Evolutionary conservation across 345 rosid species (phyloP).

Genomic region (Eucalyptus regnans): DNA sequence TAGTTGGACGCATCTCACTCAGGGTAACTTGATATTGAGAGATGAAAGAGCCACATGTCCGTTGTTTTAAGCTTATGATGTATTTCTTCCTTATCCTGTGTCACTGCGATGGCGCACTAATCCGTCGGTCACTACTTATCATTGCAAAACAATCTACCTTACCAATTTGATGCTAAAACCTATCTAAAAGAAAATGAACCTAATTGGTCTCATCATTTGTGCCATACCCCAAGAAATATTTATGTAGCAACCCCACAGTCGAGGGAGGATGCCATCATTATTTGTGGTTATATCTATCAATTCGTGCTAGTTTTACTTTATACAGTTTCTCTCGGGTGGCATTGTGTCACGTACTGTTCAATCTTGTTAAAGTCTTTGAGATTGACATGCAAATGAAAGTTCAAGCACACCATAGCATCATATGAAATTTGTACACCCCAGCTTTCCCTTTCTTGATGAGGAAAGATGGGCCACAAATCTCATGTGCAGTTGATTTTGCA

Average conservation of each 20-base stretch:
- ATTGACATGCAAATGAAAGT: neutral
- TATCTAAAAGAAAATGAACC: neutral
- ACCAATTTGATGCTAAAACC: neutral
- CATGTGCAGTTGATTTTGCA: neutral
- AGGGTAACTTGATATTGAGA: neutral
- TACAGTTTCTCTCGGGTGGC: neutral
- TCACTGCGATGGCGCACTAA: neutral
- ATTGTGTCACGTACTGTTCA: neutral
- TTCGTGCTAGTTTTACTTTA: neutral
- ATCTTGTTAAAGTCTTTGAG: neutral
- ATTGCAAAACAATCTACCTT: neutral
- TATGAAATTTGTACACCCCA: neutral
- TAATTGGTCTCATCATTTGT: neutral
- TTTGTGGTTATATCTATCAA: neutral
- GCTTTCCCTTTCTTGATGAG: neutral
- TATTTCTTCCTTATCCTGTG: neutral
- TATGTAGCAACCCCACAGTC: neutral
- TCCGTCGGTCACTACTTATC: neutral
- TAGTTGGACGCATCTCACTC: neutral
- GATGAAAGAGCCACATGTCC: neutral
- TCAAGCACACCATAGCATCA: neutral
- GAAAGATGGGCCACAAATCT: neutral
- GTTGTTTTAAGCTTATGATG: neutral
- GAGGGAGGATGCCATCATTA: neutral
- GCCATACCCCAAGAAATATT: neutral